phyloP scores from a whole-genome alignment of 345 rosid species.

The Gynandropsis gynandra region DNA sequence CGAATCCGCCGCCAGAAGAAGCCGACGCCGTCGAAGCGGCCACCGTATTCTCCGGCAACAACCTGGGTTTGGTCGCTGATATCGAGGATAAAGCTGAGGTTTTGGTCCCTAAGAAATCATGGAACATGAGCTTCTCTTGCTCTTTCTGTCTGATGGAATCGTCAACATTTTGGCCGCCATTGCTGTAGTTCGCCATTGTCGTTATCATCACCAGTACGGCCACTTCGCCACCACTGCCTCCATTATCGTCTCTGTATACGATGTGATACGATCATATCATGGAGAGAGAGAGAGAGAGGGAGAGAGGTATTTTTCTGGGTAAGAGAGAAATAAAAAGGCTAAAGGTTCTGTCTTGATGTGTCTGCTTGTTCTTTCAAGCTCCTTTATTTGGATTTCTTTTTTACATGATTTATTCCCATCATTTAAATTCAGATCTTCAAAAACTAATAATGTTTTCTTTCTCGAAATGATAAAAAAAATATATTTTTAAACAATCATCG shows the following conservation, averaged over 20 bases:
- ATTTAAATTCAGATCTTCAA: conserved; percentile 4
- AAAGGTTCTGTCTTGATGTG: too few species aligned
- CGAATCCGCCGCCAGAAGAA: conserved; percentile 53
- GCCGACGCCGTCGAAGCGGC: conserved; percentile 44
- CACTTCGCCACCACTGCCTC: conserved; percentile 41
- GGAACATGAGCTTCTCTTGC: conserved; percentile 56
- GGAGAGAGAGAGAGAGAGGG: conserved; percentile 20
- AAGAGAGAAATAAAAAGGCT: conserved; percentile 12
- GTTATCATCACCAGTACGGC: conserved; percentile 43
- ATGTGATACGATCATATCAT: conserved; percentile 21
- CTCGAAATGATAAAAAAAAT: too few species aligned
- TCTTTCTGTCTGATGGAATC: conserved; percentile 27
- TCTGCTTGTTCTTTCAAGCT: conserved; percentile 23
- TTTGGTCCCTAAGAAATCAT: conserved; percentile 82
- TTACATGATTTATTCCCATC: conserved; percentile 4
- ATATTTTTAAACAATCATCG: too few species aligned
- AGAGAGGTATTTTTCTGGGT: conserved; percentile 20
- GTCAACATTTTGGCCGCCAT: conserved; percentile 20
- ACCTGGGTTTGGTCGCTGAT: conserved; percentile 32
- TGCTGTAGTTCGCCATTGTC: conserved; percentile 35
- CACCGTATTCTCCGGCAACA: conserved; percentile 25
- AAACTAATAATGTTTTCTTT: too few species aligned
- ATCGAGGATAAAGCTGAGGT: conserved; percentile 31
- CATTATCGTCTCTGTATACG: conserved; percentile 20
- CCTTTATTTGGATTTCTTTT: conserved; percentile 20